Conservation (phyloP, 441 rosid species). For the Populus hybrid region DNA sequence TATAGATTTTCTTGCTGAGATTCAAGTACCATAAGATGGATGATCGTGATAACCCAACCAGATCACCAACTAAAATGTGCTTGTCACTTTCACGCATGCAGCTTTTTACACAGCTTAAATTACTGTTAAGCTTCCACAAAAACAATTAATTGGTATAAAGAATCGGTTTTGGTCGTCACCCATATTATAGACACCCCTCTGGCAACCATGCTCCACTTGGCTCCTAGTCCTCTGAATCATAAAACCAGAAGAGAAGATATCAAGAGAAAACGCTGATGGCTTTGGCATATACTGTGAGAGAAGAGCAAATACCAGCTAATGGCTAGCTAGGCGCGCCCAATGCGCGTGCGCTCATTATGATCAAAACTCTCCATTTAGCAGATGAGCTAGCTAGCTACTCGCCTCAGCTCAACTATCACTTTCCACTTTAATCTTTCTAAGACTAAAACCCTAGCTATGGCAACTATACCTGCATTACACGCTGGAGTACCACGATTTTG, state of each 20-base stretch:
- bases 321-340: neutral
- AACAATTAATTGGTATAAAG: neutral
- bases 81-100: too few species aligned
- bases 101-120: neutral
- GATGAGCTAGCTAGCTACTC: neutral
- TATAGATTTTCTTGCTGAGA: too few species aligned
- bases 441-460: slow-evolving; percentile 5
- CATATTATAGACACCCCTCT: too few species aligned
- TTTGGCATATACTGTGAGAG: neutral
- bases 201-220: neutral
- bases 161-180: neutral
- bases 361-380: neutral
- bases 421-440: neutral
- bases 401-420: slow-evolving; percentile 2
- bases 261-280: neutral
- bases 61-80: too few species aligned
- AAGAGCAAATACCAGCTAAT: slow-evolving; percentile 19
- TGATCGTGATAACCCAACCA: neutral
- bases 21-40: too few species aligned
- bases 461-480: slow-evolving; percentile 5
- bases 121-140: neutral
- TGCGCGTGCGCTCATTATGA: slow-evolving; percentile 5
- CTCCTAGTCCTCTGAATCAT: neutral
- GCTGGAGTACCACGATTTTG: slow-evolving; percentile 22
- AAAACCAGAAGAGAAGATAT: neutral